These are phyloP conservation scores for Salix arbutifolia DNA, from an alignment of 345 rosid genomes.

Conservation along the genomic window DNA sequence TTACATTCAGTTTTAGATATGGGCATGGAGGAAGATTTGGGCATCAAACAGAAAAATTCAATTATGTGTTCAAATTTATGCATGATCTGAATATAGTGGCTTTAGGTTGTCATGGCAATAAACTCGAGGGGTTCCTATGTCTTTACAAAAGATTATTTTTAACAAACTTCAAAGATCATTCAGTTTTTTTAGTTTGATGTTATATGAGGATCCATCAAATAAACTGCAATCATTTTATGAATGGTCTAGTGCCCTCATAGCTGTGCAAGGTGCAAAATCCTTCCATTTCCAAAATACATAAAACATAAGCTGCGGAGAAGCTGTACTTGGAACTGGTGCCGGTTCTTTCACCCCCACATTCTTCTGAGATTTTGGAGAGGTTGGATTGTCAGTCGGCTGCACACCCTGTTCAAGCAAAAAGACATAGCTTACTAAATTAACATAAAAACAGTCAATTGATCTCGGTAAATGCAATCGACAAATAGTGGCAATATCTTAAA, in stretches of 20 bases:
- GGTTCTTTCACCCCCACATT: conserved; percentile 39
- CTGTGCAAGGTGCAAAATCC: background rate
- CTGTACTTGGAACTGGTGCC: conserved; percentile 39
- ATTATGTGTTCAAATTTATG: background rate
- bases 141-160: background rate
- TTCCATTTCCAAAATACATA: background rate
- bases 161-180: background rate
- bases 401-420: conserved; percentile 40
- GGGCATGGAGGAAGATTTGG: background rate
- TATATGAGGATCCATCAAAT: background rate
- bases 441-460: background rate
- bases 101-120: background rate
- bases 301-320: conserved; percentile 4
- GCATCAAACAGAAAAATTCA: background rate
- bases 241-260: background rate
- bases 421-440: background rate
- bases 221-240: background rate
- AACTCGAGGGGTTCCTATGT: background rate
- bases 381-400: conserved; percentile 37
- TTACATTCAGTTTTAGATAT: background rate
- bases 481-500: background rate
- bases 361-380: conserved; percentile 46
- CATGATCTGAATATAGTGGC: background rate
- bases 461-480: background rate
- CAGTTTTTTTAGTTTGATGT: background rate